A percentile compares a stretch with the other conserved stretches of the same genome.
Evolutionary conservation across 108 stramenopile genomes (phyloP).

Genomic region (Stephanodiscus minutulus): DNA sequence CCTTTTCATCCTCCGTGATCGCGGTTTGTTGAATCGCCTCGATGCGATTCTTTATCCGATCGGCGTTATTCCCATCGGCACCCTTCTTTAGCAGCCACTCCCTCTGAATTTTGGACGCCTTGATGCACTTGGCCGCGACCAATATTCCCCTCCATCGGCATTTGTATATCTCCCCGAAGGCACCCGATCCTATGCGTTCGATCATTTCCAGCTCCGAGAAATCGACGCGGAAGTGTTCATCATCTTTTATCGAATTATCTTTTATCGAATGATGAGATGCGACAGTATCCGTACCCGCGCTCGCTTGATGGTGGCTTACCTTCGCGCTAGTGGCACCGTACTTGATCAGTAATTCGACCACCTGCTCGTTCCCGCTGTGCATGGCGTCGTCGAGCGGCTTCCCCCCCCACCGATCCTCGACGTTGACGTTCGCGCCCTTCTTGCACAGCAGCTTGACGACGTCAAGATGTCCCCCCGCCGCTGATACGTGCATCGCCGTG

Average conservation of each 20-base stretch:
- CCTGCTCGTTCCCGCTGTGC: constrained; percentile 34
- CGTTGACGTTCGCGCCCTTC: constrained; percentile 78
- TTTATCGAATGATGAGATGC: too few species aligned
- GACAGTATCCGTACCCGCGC: too few species aligned
- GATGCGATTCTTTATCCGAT: constrained; percentile 46
- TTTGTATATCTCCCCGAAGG: constrained; percentile 92
- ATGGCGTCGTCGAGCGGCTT: constrained; percentile 88
- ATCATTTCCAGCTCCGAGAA: constrained; percentile 85
- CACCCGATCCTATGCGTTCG: constrained; percentile 85
- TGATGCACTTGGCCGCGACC: constrained; percentile 89
- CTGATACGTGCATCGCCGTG: constrained; percentile 89
- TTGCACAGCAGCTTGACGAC: constrained; percentile 67
- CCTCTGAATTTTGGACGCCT: constrained; percentile 73
- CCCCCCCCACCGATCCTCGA: constrained; percentile 84
- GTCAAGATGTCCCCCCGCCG: constrained; percentile 73
- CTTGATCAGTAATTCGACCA: constrained; percentile 49
- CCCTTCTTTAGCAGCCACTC: constrained; percentile 74
- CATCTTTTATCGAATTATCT: constrained; percentile 27
- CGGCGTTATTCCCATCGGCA: constrained; percentile 21
- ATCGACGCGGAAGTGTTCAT: constrained; percentile 65
- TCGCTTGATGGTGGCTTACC: constrained; percentile 4
- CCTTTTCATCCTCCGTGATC: constrained; percentile 53
- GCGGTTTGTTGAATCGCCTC: constrained; percentile 47
- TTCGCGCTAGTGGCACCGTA: constrained; percentile 51
- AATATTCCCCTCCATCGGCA: constrained; percentile 85